A percentile compares a stretch with the other conserved stretches of the same genome.
These are phyloP conservation scores for Hanseniaspora uvarum DNA, from an alignment of 1,139 yeast species.

Conservation along the genomic window DNA sequence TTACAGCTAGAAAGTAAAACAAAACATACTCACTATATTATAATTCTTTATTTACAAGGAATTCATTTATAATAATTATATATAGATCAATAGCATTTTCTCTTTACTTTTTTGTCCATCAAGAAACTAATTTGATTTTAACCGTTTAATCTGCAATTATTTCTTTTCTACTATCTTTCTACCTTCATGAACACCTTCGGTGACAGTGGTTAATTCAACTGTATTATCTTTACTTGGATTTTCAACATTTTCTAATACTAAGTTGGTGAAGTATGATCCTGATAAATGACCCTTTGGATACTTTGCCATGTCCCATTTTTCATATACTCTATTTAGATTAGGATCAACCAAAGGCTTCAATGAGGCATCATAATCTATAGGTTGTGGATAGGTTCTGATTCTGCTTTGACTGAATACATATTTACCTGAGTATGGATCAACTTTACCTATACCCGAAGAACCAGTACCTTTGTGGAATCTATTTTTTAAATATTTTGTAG, in stretches of 20 bases:
- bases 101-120: background rate
- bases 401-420: conserved; percentile 73
- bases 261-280: conserved; percentile 61
- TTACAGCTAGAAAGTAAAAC: background rate
- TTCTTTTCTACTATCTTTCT: conserved; percentile 3
- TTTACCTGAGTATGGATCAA: conserved; percentile 50
- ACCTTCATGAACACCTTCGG: conserved; percentile 3
- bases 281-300: conserved; percentile 64
- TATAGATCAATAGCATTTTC: background rate
- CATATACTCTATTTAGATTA: conserved; percentile 59
- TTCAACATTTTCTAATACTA: conserved; percentile 64
- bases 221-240: conserved; percentile 38
- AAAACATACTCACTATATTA: background rate
- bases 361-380: conserved; percentile 40
- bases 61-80: background rate
- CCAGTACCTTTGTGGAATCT: conserved; percentile 92
- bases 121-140: background rate
- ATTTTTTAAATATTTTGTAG: conserved; percentile 91
- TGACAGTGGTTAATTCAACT: conserved; percentile 1
- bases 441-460: conserved; percentile 79
- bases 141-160: background rate
- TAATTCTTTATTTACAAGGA: conserved; percentile 1
- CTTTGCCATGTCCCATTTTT: conserved; percentile 47
- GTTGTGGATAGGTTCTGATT: conserved; percentile 86
- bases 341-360: conserved; percentile 69